Conservation (phyloP, 2,329 filamentous ascomycete genomes). For the Exserohilum rostratum region DNA sequence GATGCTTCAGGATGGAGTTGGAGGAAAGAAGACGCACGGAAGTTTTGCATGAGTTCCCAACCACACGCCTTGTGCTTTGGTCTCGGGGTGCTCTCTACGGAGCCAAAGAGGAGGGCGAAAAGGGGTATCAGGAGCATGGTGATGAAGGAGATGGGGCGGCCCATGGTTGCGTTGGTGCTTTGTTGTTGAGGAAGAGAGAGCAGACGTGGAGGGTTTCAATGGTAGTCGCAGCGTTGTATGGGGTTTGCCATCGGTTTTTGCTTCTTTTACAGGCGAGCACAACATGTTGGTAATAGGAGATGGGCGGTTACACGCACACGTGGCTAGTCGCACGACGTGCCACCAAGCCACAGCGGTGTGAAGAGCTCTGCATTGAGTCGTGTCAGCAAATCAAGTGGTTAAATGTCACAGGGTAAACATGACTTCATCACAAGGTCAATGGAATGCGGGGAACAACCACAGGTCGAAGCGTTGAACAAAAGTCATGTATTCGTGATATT, state of each 20-base stretch:
- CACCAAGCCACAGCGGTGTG: conserved; percentile 5
- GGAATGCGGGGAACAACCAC: not conserved
- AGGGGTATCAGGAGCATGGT: not conserved
- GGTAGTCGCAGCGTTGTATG: not conserved
- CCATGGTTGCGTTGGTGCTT: not conserved
- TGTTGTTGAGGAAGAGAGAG: not conserved
- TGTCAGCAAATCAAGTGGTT: conserved; percentile 1
- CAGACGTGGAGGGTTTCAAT: not conserved
- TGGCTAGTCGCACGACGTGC: conserved; percentile 14
- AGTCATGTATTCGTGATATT: conserved; percentile 3
- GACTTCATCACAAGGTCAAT: not conserved
- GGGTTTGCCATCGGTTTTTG: not conserved
- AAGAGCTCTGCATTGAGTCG: not conserved
- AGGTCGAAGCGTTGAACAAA: not conserved
- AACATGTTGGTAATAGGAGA: not conserved
- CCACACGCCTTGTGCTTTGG: conserved; percentile 8
- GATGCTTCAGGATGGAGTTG: too few species aligned
- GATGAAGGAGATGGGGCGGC: not conserved
- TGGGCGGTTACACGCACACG: conserved; percentile 12
- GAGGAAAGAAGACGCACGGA: not conserved
- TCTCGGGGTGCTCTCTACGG: not conserved
- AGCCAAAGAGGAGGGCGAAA: not conserved
- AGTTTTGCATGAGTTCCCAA: conserved; percentile 20
- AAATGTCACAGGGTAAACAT: conserved; percentile 1
- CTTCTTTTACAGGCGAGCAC: conserved; percentile 1